Evolutionary conservation across 2,329 filamentous ascomycete genomes (phyloP).

Genomic region (Endoconidiophora polonica): DNA sequence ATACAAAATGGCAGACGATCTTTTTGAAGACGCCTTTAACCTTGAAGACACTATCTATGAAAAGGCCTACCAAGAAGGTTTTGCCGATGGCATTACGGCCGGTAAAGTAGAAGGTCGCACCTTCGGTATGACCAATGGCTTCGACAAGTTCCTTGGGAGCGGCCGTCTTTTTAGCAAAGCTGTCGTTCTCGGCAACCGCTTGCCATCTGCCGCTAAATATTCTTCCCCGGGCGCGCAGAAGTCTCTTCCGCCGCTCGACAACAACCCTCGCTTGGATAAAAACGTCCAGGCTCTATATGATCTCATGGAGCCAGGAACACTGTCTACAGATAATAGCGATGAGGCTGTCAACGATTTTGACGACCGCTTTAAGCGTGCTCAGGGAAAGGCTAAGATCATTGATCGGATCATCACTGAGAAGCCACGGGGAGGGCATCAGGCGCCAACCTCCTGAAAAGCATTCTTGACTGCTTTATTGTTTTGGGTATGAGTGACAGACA

Average conservation of each 20-base stretch:
- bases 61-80: slow-evolving; percentile 62
- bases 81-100: slow-evolving; percentile 56
- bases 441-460: slow-evolving; percentile 12
- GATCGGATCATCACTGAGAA: slow-evolving; percentile 45
- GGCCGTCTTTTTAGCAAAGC: slow-evolving; percentile 65
- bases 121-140: slow-evolving; percentile 82
- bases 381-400: slow-evolving; percentile 71
- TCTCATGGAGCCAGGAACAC: slow-evolving; percentile 59
- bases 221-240: slow-evolving; percentile 9
- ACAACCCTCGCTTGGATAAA: slow-evolving; percentile 53
- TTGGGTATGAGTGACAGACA: not conserved
- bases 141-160: slow-evolving; percentile 75
- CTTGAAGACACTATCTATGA: slow-evolving; percentile 59
- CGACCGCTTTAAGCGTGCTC: slow-evolving; percentile 67
- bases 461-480: not conserved
- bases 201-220: slow-evolving; percentile 19
- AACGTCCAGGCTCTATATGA: slow-evolving; percentile 62
- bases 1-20: slow-evolving; percentile 23
- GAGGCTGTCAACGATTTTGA: slow-evolving; percentile 85
- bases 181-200: slow-evolving; percentile 65
- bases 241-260: slow-evolving; percentile 28
- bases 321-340: slow-evolving; percentile 71
- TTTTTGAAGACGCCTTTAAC: slow-evolving; percentile 40
- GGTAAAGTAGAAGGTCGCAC: slow-evolving; percentile 78
- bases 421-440: not conserved